Evolutionary conservation across 129 eudicot genomes (phyloP).

Genomic region (Mikania micrantha): DNA sequence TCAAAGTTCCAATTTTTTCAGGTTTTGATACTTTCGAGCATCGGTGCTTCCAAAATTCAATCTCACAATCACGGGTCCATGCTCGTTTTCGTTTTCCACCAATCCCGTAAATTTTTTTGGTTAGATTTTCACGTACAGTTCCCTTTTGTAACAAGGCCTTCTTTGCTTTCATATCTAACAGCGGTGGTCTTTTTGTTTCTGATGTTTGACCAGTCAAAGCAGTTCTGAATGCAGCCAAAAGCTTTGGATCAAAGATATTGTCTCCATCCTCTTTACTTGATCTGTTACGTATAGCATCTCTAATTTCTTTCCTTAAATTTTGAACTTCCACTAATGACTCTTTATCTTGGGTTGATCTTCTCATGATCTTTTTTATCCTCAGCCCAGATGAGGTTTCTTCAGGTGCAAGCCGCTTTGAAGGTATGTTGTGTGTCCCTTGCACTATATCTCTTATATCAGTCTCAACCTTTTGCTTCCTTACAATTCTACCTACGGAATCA

Average conservation of each 20-base stretch:
- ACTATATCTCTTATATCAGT: slow-evolving; percentile 63
- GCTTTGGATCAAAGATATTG: slow-evolving; percentile 70
- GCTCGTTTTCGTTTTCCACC: slow-evolving; percentile 70
- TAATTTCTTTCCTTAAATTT: slow-evolving; percentile 69
- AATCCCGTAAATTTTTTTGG: slow-evolving; percentile 71
- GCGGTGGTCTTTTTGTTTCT: slow-evolving; percentile 45
- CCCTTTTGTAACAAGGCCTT: slow-evolving; percentile 70
- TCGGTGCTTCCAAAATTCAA: slow-evolving; percentile 95
- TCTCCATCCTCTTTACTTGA: slow-evolving; percentile 57
- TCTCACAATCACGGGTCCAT: slow-evolving; percentile 89
- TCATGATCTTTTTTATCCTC: slow-evolving; percentile 85
- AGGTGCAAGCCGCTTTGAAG: slow-evolving; percentile 25
- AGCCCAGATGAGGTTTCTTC: slow-evolving; percentile 50
- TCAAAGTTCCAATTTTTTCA: slow-evolving; percentile 73
- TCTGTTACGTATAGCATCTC: slow-evolving; percentile 81
- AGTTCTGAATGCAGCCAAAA: slow-evolving; percentile 84
- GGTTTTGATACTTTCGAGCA: slow-evolving; percentile 58
- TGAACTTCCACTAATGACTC: slow-evolving; percentile 67
- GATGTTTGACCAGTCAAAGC: slow-evolving; percentile 58
- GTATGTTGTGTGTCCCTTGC: slow-evolving; percentile 40
- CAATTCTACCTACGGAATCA: slow-evolving; percentile 12
- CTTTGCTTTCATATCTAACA: slow-evolving; percentile 65
- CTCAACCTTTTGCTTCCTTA: slow-evolving; percentile 24
- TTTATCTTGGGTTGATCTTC: slow-evolving; percentile 54
- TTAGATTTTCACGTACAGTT: slow-evolving; percentile 73